Evolutionary conservation across 2,329 filamentous ascomycete species (phyloP).

Genomic region (Dactylonectria estremocensis): DNA sequence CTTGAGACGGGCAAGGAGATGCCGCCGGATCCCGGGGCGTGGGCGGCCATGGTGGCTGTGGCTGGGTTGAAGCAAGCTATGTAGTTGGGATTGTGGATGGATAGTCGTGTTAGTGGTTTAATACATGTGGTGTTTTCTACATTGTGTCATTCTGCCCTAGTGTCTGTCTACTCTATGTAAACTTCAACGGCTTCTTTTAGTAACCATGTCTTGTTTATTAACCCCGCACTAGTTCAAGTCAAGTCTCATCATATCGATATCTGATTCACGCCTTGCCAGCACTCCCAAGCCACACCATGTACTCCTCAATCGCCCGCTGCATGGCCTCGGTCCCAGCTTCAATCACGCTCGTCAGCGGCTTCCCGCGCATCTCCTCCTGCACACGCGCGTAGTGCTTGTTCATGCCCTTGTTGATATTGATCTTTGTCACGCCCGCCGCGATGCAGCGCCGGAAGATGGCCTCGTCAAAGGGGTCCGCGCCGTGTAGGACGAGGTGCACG

Average conservation of each 20-base stretch:
- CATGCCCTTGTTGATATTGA: slow-evolving; percentile 69
- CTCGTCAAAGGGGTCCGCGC: slow-evolving; percentile 63
- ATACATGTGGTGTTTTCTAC: not conserved
- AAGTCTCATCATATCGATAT: not conserved
- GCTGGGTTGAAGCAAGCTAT: slow-evolving; percentile 20
- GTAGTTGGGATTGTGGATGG: slow-evolving; percentile 14
- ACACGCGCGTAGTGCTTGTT: slow-evolving; percentile 63
- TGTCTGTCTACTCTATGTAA: not conserved
- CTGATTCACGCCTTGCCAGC: slow-evolving; percentile 59
- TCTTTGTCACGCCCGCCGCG: slow-evolving; percentile 61
- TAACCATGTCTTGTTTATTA: not conserved
- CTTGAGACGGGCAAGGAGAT: slow-evolving; percentile 64
- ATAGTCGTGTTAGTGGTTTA: not conserved
- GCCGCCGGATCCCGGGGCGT: slow-evolving; percentile 79
- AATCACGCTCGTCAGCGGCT: slow-evolving; percentile 63
- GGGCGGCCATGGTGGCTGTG: slow-evolving; percentile 75
- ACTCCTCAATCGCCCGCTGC: slow-evolving; percentile 64
- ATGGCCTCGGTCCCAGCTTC: slow-evolving; percentile 63
- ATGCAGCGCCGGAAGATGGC: slow-evolving; percentile 63
- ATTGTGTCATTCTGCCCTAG: not conserved
- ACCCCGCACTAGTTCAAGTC: too few species aligned
- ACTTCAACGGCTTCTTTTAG: not conserved
- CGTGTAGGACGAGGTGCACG: slow-evolving; percentile 64
- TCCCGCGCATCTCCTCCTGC: slow-evolving; percentile 62
- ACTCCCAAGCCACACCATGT: slow-evolving; percentile 62